phyloP scores from a whole-genome alignment of 345 rosid genomes.

The Lepidium didymum region DNA sequence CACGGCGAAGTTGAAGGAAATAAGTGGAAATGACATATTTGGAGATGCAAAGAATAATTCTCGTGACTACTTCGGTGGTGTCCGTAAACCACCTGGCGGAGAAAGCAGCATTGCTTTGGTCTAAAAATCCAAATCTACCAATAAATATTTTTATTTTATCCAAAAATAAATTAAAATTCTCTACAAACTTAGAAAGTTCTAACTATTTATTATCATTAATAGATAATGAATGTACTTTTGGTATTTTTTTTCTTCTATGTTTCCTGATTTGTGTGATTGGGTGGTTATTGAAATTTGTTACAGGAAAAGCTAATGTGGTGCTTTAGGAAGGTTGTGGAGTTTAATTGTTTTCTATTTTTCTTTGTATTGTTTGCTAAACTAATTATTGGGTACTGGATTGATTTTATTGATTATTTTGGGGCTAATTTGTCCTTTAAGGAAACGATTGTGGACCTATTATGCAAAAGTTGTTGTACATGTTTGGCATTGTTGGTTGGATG shows the following conservation, averaged over 20 bases:
- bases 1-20: slow-evolving; percentile 67
- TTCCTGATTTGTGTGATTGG: slow-evolving; percentile 18
- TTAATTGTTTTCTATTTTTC: not conserved
- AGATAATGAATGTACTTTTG: slow-evolving; percentile 3
- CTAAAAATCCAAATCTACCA: slow-evolving; percentile 23
- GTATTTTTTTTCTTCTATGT: not conserved
- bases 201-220: slow-evolving; percentile 17
- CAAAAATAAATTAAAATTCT: not conserved
- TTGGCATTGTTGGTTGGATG: not conserved
- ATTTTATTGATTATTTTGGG: not conserved
- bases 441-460: not conserved
- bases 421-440: not conserved
- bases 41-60: slow-evolving; percentile 77
- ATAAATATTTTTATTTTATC: slow-evolving; percentile 5
- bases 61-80: slow-evolving; percentile 87
- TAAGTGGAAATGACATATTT: slow-evolving; percentile 79
- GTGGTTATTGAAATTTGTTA: not conserved
- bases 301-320: not conserved
- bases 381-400: slow-evolving; percentile 11
- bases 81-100: slow-evolving; percentile 97
- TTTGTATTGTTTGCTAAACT: not conserved
- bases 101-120: slow-evolving; percentile 98
- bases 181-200: slow-evolving; percentile 18
- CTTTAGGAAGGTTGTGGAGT: not conserved
- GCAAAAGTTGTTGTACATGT: not conserved